Evolutionary conservation across 257 asterid genomes (phyloP), one percentile per base, ranked within the genome.

Genomic region (Marsdenia floribunda): DNA sequence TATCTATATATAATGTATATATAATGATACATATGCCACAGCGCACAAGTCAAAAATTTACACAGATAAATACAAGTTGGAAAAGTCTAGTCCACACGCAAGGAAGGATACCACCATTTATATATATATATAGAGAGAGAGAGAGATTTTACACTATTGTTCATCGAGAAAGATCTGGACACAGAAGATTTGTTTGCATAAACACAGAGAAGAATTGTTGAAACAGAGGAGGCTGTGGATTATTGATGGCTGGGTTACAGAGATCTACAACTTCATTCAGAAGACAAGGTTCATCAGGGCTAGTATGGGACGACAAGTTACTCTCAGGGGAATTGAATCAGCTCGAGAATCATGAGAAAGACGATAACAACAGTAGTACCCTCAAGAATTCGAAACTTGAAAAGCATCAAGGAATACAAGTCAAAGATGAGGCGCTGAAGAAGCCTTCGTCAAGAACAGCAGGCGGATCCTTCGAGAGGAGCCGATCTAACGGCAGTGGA

Each of bases 201-300:
- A 59, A 53, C 15, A 46, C 46, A 12, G 21, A 9, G 5, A 15
- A 54, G 46, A 5, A 0, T 7, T 29, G 35, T 3, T 22, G 38
- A 0, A 38, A 10, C 3, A 15, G 19, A 15, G 42, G 21, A 22
- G 63, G 33, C 7, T 60, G 66, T 33, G 44, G n/a, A 33, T 63
- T n/a, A 50, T n/a, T 63, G 44, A 91, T 91, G 97, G 96, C 84
- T 54, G 96, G 96, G 35, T 82, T 91, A 72, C 97, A 91, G 85
- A 85, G 97, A 88, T 91, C 97, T 66, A 84, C 88, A 1, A 85
- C 86, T 9, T 91, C 97, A 16, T 91, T 91, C 87, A 74, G 97
- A 87, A 78, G 97, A 70, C 96, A 90, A 60, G 97, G 97, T 54
- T 91, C 97, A 10, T 91, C 97, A n/a, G 97, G 97, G 50, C 78